Evolutionary conservation across 306 rosid species (phyloP).

Genomic region (Citrullus colocynthis): DNA sequence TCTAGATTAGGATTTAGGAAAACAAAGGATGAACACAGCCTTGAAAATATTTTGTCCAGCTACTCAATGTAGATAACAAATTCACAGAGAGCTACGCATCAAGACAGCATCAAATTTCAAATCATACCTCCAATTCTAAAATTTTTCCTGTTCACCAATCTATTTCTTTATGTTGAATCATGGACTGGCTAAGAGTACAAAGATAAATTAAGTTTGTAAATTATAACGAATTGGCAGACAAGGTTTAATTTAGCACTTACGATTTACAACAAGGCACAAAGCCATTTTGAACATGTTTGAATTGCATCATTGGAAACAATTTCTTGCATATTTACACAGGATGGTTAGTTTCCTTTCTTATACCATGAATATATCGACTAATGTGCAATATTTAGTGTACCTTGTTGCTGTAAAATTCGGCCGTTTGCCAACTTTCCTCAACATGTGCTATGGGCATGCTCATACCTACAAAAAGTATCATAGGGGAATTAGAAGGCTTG

Average conservation of each 20-base stretch:
- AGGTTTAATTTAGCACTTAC: background rate
- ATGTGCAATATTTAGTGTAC: slow-evolving; percentile 26
- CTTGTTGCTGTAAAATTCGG: slow-evolving; percentile 96
- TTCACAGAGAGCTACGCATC: background rate
- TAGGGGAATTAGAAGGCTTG: slow-evolving; percentile 11
- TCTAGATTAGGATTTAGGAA: slow-evolving; percentile 34
- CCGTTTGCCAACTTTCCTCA: slow-evolving; percentile 99
- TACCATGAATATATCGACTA: background rate
- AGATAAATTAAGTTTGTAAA: background rate
- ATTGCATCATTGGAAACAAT: background rate
- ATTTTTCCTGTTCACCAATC: background rate
- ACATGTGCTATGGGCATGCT: slow-evolving; percentile 95
- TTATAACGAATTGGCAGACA: background rate
- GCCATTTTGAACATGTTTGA: background rate
- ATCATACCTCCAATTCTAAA: background rate
- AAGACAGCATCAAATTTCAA: background rate
- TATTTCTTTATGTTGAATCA: background rate
- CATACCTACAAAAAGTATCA: slow-evolving; percentile 53
- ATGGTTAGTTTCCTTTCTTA: background rate
- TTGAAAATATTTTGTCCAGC: background rate
- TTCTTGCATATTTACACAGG: background rate
- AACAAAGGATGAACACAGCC: background rate
- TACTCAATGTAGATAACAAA: background rate
- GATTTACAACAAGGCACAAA: background rate
- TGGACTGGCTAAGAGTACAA: background rate